phyloP scores from a whole-genome alignment of 2,329 filamentous ascomycete genomes.

The Drechslera avenae region DNA sequence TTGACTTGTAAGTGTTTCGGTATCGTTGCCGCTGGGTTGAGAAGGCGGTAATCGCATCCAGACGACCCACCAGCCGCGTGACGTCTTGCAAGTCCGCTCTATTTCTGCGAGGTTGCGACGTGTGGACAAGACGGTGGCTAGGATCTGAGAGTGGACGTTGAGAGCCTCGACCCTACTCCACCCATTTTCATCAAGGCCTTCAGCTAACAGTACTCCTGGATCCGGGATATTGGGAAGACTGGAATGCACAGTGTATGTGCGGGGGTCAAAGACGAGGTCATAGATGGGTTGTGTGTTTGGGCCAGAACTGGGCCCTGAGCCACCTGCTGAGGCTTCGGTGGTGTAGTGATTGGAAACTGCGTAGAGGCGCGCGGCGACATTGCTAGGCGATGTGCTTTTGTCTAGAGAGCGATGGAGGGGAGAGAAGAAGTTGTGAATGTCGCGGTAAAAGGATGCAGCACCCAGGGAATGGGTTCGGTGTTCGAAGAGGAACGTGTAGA shows the following conservation, averaged over 20 bases:
- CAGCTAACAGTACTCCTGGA: conserved; percentile 52
- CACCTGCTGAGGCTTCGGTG: conserved; percentile 41
- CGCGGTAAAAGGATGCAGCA: conserved; percentile 53
- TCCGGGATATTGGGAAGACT: conserved; percentile 69
- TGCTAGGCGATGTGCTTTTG: conserved; percentile 49
- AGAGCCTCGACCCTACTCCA: conserved; percentile 65
- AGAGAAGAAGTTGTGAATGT: conserved; percentile 58
- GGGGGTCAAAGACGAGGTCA: conserved; percentile 66
- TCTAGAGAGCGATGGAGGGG: conserved; percentile 54
- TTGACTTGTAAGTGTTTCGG: conserved; percentile 2
- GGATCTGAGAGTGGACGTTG: conserved; percentile 65
- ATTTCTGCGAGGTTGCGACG: conserved; percentile 53
- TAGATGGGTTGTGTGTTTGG: conserved; percentile 56
- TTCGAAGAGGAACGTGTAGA: conserved; percentile 76
- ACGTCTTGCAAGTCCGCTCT: conserved; percentile 67
- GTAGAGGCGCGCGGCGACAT: conserved; percentile 51
- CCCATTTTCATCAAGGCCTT: conserved; percentile 39
- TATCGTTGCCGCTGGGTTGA: conserved; percentile 11
- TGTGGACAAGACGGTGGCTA: conserved; percentile 62
- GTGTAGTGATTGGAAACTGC: conserved; percentile 45
- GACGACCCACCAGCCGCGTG: conserved; percentile 69
- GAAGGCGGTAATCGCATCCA: conserved; percentile 62
- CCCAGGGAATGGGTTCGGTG: conserved; percentile 61
- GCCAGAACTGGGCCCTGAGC: conserved; percentile 35
- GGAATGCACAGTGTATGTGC: conserved; percentile 62